These are phyloP conservation scores for Grammothele lineata DNA, from an alignment of 768 basidiomycete genomes.

Conservation along the genomic window DNA sequence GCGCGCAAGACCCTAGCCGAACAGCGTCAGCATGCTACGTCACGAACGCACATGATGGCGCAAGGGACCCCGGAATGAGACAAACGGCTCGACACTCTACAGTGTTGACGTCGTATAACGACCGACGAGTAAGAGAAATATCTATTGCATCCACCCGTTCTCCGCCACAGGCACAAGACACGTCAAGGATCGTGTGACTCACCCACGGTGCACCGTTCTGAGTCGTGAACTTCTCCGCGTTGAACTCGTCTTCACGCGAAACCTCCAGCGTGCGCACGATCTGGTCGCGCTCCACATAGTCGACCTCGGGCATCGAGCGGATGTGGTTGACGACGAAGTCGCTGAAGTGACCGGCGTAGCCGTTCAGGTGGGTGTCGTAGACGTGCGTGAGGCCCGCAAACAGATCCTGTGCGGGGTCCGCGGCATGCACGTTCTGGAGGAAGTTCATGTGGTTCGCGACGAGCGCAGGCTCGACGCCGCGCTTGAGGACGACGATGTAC, in stretches of 20 bases:
- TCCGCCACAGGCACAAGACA: neutral
- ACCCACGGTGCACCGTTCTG: slow-evolving; percentile 88
- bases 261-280: slow-evolving; percentile 71
- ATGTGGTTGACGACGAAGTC: slow-evolving; percentile 67
- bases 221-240: slow-evolving; percentile 16
- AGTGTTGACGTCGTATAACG: no score
- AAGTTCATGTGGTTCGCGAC: slow-evolving; percentile 78
- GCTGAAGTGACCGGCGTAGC: slow-evolving; percentile 82
- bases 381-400: slow-evolving; percentile 65
- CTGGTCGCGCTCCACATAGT: slow-evolving; percentile 91
- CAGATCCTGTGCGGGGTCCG: slow-evolving; percentile 46
- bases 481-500: slow-evolving; percentile 92
- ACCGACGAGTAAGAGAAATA: no score
- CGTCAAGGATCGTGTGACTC: slow-evolving; percentile 28
- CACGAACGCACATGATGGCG: neutral
- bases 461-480: slow-evolving; percentile 50
- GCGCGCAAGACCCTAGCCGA: slow-evolving; percentile 90
- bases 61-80: no score
- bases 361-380: slow-evolving; percentile 68
- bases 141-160: no score
- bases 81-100: no score
- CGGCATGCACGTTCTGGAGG: slow-evolving; percentile 58
- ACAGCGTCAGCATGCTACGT: neutral
- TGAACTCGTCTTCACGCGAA: slow-evolving; percentile 3
- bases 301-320: slow-evolving; percentile 83